Percentiles rank a stretch among this genome's conserved stretches.
Evolutionary conservation across 495 filamentous ascomycete species (phyloP).

Genomic region (Hypomontagnella monticulosa): DNA sequence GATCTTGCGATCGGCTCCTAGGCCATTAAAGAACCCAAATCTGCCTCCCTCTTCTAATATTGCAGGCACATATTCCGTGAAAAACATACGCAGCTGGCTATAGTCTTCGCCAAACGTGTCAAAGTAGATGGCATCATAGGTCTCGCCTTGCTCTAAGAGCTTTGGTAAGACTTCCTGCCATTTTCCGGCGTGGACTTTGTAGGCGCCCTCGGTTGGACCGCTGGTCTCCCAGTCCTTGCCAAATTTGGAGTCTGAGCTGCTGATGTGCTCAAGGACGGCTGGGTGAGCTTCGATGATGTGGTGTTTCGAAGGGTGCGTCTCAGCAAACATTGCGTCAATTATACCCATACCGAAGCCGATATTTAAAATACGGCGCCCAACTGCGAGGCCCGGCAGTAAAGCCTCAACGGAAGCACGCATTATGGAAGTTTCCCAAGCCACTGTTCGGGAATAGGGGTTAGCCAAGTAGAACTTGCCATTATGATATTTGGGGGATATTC

Average conservation of each 20-base stretch:
- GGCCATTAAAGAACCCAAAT: conserved; percentile 95
- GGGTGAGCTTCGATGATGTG: conserved; percentile 96
- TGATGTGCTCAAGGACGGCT: conserved; percentile 76
- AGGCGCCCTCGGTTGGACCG: conserved; percentile 52
- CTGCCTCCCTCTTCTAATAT: conserved; percentile 75
- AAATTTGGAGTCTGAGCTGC: conserved; percentile 53
- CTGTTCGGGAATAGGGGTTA: conserved; percentile 45
- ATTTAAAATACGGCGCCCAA: conserved; percentile 80
- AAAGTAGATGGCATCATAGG: conserved; percentile 95
- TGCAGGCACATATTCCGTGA: conserved; percentile 83
- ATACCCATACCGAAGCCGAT: conserved; percentile 98
- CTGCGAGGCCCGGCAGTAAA: conserved; percentile 48
- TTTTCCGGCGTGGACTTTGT: conserved; percentile 63
- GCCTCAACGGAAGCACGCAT: conserved; percentile 79
- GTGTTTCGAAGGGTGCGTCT: conserved; percentile 69
- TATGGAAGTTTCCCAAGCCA: conserved; percentile 93
- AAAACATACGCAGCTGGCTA: conserved; percentile 82
- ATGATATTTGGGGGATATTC: not conserved
- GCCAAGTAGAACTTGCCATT: too few relatives aligned
- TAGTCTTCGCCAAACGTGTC: conserved; percentile 98
- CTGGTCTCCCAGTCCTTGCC: conserved; percentile 56
- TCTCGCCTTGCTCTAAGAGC: conserved; percentile 72
- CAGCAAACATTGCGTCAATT: conserved; percentile 83
- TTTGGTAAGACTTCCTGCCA: conserved; percentile 86
- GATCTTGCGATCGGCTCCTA: conserved; percentile 90